These are phyloP conservation scores for Rhizopogon vinicolor DNA, from an alignment of 768 basidiomycete species.

Conservation along the genomic window DNA sequence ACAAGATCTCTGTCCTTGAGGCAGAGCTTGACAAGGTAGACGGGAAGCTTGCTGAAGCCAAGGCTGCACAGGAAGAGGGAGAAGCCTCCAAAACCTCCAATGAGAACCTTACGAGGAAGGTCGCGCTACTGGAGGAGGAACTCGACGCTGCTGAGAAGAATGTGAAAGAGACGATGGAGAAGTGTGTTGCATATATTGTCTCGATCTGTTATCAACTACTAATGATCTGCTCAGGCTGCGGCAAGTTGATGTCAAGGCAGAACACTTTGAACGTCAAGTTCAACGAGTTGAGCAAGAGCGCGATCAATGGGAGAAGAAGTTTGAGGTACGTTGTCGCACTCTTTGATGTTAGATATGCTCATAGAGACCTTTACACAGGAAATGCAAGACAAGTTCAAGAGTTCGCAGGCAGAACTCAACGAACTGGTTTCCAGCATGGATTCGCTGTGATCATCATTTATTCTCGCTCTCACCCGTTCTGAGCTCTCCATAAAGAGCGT, in stretches of 20 bases:
- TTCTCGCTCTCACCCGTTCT: background rate
- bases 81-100: slow-evolving; percentile 66
- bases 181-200: slow-evolving; percentile 49
- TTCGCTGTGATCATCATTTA: slow-evolving; percentile 40
- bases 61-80: slow-evolving; percentile 60
- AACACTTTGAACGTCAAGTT: slow-evolving; percentile 95
- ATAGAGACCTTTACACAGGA: slow-evolving; percentile 45
- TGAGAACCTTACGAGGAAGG: slow-evolving; percentile 76
- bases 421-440: slow-evolving; percentile 79
- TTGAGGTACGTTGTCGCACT: slow-evolving; percentile 52
- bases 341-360: slow-evolving; percentile 1
- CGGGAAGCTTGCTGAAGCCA: slow-evolving; percentile 55
- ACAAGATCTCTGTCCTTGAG: slow-evolving; percentile 65
- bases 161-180: slow-evolving; percentile 93
- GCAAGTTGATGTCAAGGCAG: slow-evolving; percentile 97
- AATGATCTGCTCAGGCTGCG: slow-evolving; percentile 57
- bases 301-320: slow-evolving; percentile 92
- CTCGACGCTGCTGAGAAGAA: slow-evolving; percentile 95
- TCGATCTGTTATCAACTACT: slow-evolving; percentile 13
- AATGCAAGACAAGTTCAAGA: slow-evolving; percentile 59
- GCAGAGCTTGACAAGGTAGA: slow-evolving; percentile 70
- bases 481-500: slow-evolving; percentile 1
- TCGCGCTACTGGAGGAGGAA: slow-evolving; percentile 91
- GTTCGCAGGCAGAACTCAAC: slow-evolving; percentile 77
- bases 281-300: slow-evolving; percentile 85